Evolutionary conservation across 345 rosid genomes (phyloP), one percentile per base, ranked within the genome.

Genomic region (Passiflora organensis): DNA sequence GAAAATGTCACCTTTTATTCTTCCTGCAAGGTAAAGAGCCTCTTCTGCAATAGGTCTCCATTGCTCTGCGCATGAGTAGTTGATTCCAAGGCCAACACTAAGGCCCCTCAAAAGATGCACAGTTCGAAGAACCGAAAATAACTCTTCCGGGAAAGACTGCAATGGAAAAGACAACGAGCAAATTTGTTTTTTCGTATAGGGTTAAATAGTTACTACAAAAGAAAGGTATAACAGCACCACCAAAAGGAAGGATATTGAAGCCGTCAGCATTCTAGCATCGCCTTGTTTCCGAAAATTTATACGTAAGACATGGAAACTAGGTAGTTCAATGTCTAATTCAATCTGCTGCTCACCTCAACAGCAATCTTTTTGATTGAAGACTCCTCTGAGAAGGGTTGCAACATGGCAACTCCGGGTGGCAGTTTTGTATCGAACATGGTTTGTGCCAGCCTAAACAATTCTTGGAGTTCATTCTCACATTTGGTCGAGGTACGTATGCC

Each of bases 21-120:
- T 85, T 54, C 86, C 82, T 41, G 98, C 89, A 53, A 28, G 66
- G 64, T 63, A 60, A 52, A 91, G 63, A 61, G 91, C 91, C 65
- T 87, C 91, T 76, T 83, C 88, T n/a, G 97, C 96, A 48, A 87
- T 72, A 22, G 90, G 72, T 61, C 86, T 83, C 96, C 96, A 87
- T 44, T 85, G 89, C 62, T 91, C 82, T 10, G 91, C 87, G 47
- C 95, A 83, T 0, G 91, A 87, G 71, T 76, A 91, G 73, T 85
- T 87, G 59, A 91, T 60, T 56, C 91, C 96, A 19, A 91, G 79
- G 51, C 97, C 97, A 28, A 87, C 95, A 21, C 96, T 85, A 24
- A 91, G 91, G 48, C 97, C 97, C 79, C 97, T 82, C 62, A 87
- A 63, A 39, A 91, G 79, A 72, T 81, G 78, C 53, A 87, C 88